Percentiles rank a stretch among this genome's conserved stretches.
These are phyloP conservation scores for Casuarina equisetifolia DNA, from an alignment of 306 rosid genomes.

Conservation along the genomic window DNA sequence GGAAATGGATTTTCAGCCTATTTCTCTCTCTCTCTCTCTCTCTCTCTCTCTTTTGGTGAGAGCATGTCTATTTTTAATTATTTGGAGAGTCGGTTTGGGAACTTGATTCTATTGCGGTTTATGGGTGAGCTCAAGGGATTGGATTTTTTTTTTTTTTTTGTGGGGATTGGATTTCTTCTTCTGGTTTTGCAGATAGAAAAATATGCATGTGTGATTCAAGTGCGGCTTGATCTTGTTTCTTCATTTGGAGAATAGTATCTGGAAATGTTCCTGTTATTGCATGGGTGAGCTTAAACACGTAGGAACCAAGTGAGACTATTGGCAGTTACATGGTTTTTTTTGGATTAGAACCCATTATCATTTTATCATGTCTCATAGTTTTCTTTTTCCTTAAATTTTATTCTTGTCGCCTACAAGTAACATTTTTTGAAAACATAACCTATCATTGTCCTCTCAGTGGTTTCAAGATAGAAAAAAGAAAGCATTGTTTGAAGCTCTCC, in stretches of 20 bases:
- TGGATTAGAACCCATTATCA: neutral
- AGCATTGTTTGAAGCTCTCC: constrained; percentile 87
- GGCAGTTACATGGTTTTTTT: too few relatives aligned
- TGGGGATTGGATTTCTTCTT: neutral
- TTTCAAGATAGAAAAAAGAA: constrained; percentile 55
- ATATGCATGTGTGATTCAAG: neutral
- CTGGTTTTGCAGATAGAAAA: neutral
- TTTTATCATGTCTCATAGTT: neutral
- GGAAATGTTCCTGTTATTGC: neutral
- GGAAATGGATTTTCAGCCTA: neutral
- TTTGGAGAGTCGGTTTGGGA: neutral
- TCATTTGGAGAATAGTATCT: neutral
- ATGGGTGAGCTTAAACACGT: too few relatives aligned
- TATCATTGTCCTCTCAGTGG: constrained; percentile 36
- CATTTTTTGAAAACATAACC: neutral
- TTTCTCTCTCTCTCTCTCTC: neutral
- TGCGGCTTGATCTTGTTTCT: neutral
- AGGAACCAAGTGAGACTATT: too few relatives aligned
- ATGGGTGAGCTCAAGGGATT: neutral
- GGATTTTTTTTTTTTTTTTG: neutral
- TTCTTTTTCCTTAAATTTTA: too few relatives aligned
- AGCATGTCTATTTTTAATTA: neutral
- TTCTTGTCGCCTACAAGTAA: neutral
- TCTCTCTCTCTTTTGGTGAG: neutral
- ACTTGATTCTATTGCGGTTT: neutral